Conservation (phyloP, 768 basidiomycete species). For the Pholiota conissans region DNA sequence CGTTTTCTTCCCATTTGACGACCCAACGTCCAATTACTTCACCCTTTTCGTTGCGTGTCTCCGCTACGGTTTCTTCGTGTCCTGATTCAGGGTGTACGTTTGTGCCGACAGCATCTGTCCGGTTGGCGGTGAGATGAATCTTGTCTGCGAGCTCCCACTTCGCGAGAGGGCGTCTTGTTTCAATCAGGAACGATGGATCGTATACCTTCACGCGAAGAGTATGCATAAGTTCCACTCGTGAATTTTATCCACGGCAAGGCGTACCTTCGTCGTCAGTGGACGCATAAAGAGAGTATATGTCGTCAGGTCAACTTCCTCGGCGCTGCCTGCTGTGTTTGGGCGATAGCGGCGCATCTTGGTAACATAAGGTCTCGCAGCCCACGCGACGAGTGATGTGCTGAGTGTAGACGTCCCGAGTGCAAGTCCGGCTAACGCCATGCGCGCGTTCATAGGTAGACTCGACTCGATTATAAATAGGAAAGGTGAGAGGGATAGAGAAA, state of each 20-base stretch:
- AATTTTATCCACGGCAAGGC: conserved; percentile 3
- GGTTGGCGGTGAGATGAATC: conserved; percentile 47
- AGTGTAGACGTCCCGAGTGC: conserved; percentile 73
- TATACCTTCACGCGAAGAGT: conserved; percentile 45
- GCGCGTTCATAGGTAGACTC: conserved; percentile 66
- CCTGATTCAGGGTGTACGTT: conserved; percentile 39
- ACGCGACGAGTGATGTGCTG: conserved; percentile 73
- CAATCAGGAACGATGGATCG: conserved; percentile 70
- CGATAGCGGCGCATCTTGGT: conserved; percentile 54
- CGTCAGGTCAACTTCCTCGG: conserved; percentile 66
- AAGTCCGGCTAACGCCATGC: conserved; percentile 63
- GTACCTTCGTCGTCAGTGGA: conserved; percentile 62
- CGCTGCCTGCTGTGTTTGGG: conserved; percentile 39
- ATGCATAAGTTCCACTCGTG: neutral
- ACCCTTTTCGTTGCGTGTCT: conserved; percentile 62
- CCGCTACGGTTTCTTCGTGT: conserved; percentile 77
- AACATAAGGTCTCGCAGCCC: conserved; percentile 77
- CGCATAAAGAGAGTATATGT: conserved; percentile 63
- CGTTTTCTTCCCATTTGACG: conserved; percentile 70
- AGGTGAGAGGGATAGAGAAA: conserved; percentile 70
- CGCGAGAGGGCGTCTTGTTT: conserved; percentile 68
- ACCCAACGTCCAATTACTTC: conserved; percentile 74
- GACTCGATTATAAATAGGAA: conserved; percentile 85
- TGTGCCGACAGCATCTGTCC: conserved; percentile 24
- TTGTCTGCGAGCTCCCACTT: conserved; percentile 74